Conservation (phyloP, 75 land plant genomes). For the Adiantum capillusveneris region DNA sequence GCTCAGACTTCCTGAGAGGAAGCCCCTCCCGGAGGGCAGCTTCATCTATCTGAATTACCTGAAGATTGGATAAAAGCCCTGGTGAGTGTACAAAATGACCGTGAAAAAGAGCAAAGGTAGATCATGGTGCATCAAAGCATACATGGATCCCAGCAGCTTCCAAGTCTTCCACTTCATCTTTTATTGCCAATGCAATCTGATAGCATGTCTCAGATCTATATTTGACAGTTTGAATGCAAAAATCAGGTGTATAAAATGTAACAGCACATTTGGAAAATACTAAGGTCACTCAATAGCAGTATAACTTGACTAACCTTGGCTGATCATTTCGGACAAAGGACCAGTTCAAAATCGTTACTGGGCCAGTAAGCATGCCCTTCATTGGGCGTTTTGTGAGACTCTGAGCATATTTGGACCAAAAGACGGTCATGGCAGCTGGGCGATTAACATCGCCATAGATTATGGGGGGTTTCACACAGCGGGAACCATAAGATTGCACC, state of each 20-base stretch:
- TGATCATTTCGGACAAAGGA: slow-evolving; percentile 55
- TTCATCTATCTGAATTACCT: slow-evolving; percentile 55
- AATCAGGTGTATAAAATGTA: background rate
- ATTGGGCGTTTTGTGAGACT: slow-evolving; percentile 46
- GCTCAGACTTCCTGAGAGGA: slow-evolving; percentile 45
- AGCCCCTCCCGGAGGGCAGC: slow-evolving; percentile 52
- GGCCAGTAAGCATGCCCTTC: slow-evolving; percentile 61
- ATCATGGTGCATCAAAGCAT: background rate
- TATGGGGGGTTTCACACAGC: slow-evolving; percentile 53
- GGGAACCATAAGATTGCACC: slow-evolving; percentile 61
- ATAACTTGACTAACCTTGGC: slow-evolving; percentile 34
- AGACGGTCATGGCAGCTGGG: slow-evolving; percentile 49
- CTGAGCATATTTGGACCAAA: slow-evolving; percentile 46
- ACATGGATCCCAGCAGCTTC: slow-evolving; percentile 54
- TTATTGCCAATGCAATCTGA: slow-evolving; percentile 47
- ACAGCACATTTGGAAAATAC: background rate
- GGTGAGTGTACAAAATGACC: no score
- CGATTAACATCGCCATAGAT: slow-evolving; percentile 60
- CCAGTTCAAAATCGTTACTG: slow-evolving; percentile 51
- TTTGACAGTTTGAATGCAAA: no score
- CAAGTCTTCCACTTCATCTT: slow-evolving; percentile 52
- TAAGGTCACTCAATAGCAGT: no score
- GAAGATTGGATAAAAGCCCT: slow-evolving; percentile 1
- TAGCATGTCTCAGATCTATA: slow-evolving; percentile 36
- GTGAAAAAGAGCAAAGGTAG: no score